Conservation (phyloP, 2,329 filamentous ascomycete genomes). For the Fusarium pseudocircinatum region DNA sequence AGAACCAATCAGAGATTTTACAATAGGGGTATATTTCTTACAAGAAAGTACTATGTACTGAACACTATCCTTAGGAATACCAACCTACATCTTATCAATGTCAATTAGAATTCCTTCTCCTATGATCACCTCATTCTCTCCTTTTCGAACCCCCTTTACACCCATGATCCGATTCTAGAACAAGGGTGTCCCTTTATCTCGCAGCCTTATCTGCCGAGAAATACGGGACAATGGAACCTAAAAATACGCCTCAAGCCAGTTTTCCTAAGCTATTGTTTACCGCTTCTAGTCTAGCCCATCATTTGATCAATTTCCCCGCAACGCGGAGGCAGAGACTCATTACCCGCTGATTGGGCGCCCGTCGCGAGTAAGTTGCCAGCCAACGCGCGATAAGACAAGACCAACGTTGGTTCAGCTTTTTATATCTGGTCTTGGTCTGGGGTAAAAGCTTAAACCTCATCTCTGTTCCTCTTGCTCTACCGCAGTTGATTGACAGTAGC, state of each 20-base stretch:
- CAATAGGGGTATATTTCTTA: no score
- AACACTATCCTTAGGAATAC: background rate
- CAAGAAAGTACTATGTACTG: background rate
- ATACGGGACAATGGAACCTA: background rate
- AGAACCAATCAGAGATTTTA: background rate
- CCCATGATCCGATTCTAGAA: background rate
- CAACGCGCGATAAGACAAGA: background rate
- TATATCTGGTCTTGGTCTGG: background rate
- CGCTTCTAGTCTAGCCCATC: conserved; percentile 10
- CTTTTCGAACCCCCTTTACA: background rate
- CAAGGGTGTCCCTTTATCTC: background rate
- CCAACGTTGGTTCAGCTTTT: background rate
- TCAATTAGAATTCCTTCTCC: background rate
- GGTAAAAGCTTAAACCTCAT: background rate
- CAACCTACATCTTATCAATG: background rate
- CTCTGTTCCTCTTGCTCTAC: background rate
- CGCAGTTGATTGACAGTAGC: background rate
- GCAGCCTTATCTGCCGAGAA: background rate
- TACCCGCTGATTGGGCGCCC: conserved; percentile 9
- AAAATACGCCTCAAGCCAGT: background rate
- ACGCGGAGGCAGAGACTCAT: conserved; percentile 7
- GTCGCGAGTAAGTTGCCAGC: background rate
- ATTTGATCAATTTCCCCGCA: conserved; percentile 15
- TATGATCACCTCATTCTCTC: background rate
- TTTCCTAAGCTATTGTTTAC: conserved; percentile 25